Evolutionary conservation across 306 rosid species (phyloP).

Genomic region (Quercus alba): DNA sequence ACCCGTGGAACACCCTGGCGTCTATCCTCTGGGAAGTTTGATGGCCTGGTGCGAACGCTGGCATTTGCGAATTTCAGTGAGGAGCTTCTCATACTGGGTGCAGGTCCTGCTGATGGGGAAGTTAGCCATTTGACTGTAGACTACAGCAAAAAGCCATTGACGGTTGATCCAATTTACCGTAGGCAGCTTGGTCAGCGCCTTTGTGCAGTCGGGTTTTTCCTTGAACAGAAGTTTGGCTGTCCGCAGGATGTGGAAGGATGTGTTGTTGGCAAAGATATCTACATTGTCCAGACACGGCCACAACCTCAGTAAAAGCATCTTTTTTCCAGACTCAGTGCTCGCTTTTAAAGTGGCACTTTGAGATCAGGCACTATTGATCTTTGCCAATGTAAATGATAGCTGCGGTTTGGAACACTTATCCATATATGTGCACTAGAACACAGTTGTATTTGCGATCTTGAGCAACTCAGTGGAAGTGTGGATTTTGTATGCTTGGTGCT

Average conservation of each 20-base stretch:
- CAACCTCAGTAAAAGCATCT: constrained; percentile 52
- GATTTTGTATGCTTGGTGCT: background rate
- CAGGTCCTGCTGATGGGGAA: constrained; percentile 87
- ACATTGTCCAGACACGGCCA: constrained; percentile 85
- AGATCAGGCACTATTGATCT: background rate
- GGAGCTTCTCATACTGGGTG: constrained; percentile 71
- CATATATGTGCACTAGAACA: background rate
- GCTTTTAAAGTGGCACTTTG: background rate
- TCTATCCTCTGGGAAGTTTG: constrained; percentile 74
- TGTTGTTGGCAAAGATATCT: constrained; percentile 77
- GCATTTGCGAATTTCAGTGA: constrained; percentile 93
- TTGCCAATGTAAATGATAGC: background rate
- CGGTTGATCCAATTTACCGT: constrained; percentile 70
- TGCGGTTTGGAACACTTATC: background rate
- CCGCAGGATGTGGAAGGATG: constrained; percentile 96
- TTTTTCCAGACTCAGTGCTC: background rate
- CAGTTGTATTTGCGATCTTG: background rate
- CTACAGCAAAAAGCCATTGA: constrained; percentile 81
- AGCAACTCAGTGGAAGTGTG: background rate
- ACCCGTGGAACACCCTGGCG: constrained; percentile 97
- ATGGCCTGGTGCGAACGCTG: constrained; percentile 63
- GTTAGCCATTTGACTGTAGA: constrained; percentile 79
- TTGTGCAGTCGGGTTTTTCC: constrained; percentile 84
- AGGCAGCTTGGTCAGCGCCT: constrained; percentile 82
- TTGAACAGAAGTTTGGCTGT: constrained; percentile 78